Evolutionary conservation across 83 land plant genomes (phyloP).

Genomic region (Diphasiastrum complanatum): DNA sequence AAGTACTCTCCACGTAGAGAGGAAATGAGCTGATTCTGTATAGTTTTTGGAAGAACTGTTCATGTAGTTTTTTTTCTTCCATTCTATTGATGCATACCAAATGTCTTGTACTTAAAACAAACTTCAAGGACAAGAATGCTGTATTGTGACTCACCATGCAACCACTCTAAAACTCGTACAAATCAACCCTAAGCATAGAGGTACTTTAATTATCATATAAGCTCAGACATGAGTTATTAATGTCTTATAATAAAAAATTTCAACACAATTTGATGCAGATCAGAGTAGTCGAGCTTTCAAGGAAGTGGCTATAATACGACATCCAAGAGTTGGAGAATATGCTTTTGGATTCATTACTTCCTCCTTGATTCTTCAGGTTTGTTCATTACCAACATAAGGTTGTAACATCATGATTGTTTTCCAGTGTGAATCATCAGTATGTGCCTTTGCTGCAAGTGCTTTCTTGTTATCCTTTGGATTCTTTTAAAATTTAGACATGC

Average conservation of each 20-base stretch:
- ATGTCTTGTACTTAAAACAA: too few species aligned
- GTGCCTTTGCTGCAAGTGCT: background rate
- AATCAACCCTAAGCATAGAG: too few species aligned
- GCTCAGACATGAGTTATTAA: background rate
- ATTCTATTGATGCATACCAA: too few species aligned
- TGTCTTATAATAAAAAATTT: background rate
- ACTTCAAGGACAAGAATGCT: too few species aligned
- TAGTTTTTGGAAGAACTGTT: too few species aligned
- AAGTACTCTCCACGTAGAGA: too few species aligned
- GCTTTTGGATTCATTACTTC: slow-evolving; percentile 89
- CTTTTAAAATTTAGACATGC: too few species aligned
- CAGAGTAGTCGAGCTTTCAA: slow-evolving; percentile 83
- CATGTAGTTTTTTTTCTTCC: too few species aligned
- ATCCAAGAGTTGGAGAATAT: slow-evolving; percentile 84
- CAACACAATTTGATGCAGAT: slow-evolving; percentile 31
- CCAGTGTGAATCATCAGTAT: background rate
- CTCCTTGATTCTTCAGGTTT: slow-evolving; percentile 67
- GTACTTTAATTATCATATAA: background rate
- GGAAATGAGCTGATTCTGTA: too few species aligned
- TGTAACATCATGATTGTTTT: background rate
- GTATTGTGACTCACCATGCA: too few species aligned
- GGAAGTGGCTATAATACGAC: slow-evolving; percentile 81
- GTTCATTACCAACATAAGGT: background rate
- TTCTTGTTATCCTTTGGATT: too few species aligned
- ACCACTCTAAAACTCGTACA: too few species aligned